A percentile compares a stretch with the other conserved stretches of the same genome.
phyloP scores from a whole-genome alignment of 179 eudicot species.

The Vitellaria paradoxa region DNA sequence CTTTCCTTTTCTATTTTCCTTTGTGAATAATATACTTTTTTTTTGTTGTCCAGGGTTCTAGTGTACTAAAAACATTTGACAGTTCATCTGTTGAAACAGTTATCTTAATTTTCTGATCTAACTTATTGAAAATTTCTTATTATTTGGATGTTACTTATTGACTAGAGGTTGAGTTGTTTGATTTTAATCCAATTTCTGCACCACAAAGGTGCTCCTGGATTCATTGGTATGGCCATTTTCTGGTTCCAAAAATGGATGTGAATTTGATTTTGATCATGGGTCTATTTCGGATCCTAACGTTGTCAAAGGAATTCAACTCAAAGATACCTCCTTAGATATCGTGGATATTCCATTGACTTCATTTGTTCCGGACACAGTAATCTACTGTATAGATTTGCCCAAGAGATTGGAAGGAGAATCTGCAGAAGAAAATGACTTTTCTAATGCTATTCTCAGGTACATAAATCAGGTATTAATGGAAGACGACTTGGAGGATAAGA shows the following conservation, averaged over 20 bases:
- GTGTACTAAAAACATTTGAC: no score
- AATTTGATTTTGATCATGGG: no score
- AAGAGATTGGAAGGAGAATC: not conserved
- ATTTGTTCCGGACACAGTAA: not conserved
- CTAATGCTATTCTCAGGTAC: conserved; percentile 20
- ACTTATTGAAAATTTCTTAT: no score
- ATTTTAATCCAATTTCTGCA: not conserved
- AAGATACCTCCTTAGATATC: not conserved
- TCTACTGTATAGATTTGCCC: not conserved
- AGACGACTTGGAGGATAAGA: conserved; percentile 12
- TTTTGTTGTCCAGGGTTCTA: no score
- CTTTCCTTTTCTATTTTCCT: no score
- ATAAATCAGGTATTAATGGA: conserved; percentile 8
- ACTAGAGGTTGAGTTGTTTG: not conserved
- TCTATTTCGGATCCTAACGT: no score
- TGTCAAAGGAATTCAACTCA: not conserved
- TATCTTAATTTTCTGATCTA: no score
- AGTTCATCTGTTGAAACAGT: no score
- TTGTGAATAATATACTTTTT: no score
- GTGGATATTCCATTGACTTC: not conserved
- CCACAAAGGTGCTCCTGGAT: not conserved
- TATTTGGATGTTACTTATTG: not conserved
- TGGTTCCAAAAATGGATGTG: not conserved
- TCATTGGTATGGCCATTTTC: not conserved
- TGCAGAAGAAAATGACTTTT: conserved; percentile 26